A percentile compares a stretch with the other conserved stretches of the same genome.
Evolutionary conservation across 1,284 basidiomycete species (phyloP).

Genomic region (Cryptococcus wingfieldii): DNA sequence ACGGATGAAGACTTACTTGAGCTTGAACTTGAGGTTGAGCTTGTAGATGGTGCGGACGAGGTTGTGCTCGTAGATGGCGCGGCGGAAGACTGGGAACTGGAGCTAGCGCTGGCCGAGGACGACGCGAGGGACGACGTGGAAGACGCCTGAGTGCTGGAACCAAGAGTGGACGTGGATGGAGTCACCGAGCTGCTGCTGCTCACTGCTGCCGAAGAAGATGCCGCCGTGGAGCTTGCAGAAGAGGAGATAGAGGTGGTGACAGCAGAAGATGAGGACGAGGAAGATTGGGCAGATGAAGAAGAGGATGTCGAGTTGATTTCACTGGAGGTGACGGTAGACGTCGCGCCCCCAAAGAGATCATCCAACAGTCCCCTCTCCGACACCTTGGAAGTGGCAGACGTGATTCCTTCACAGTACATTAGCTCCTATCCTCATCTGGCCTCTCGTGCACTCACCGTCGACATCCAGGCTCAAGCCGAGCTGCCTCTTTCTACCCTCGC

Average conservation of each 20-base stretch:
- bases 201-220: background rate
- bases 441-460: constrained; percentile 5
- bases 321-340: background rate
- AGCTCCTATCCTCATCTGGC: background rate
- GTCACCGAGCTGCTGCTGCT: background rate
- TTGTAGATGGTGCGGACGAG: background rate
- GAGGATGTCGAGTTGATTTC: background rate
- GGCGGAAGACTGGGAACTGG: background rate
- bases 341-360: background rate
- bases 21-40: background rate
- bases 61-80: background rate
- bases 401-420: background rate
- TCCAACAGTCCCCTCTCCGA: background rate
- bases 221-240: background rate
- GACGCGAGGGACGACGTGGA: background rate
- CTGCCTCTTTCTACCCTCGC: constrained; percentile 4
- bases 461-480: constrained; percentile 5
- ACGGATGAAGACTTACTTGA: background rate
- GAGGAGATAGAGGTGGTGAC: background rate
- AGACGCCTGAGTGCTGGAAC: background rate
- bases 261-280: background rate
- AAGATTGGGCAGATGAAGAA: background rate
- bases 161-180: background rate
- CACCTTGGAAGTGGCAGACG: background rate
- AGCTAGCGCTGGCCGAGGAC: too few species aligned